Evolutionary conservation across 1,284 basidiomycete genomes (phyloP), one percentile per base, ranked within the genome.

Genomic region (Puccinia novopanici): DNA sequence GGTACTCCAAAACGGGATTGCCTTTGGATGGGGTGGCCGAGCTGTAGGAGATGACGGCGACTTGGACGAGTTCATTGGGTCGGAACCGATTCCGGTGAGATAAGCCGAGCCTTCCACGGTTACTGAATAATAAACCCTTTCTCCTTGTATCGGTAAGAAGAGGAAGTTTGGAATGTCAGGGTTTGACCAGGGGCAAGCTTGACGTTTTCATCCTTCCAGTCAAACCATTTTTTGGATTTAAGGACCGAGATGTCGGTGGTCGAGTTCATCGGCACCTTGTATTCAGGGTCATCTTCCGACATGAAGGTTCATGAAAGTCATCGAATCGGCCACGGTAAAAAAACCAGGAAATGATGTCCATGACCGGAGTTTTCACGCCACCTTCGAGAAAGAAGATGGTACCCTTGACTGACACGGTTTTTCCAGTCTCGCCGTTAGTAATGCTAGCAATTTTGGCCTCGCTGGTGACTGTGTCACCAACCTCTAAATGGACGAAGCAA

Each of bases 301-400:
- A n/a, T n/a, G n/a, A n/a, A n/a, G n/a, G n/a, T n/a, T n/a, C n/a
- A n/a, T n/a, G n/a, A n/a, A n/a, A n/a, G n/a, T n/a, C n/a, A n/a
- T n/a, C n/a, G n/a, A n/a, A n/a, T n/a, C n/a, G n/a, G n/a, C n/a
- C n/a, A n/a, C n/a, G n/a, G n/a, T 97, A 99, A 81, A 99, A 90
- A 91, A 99, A 99, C 50, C 94, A 90, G 0, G 95, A 98, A 52
- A 91, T 89, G 82, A 99, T 95, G 86, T 98, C 93, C 82, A 99
- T 93, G 85, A 96, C 92, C 3, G 91, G 91, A 54, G 84, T 81
- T 73, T 83, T 82, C 84, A 91, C 89, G 67, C 89, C 90, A 50
- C 90, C 89, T 75, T 93, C 91, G 82, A 91, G 89, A 65, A 97
- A 92, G 85, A 90, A 89, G 50, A 95, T 94, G 85, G 93, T 92